phyloP scores from a whole-genome alignment of 176 grass and related monocot species.

The Ensete glaucum region DNA sequence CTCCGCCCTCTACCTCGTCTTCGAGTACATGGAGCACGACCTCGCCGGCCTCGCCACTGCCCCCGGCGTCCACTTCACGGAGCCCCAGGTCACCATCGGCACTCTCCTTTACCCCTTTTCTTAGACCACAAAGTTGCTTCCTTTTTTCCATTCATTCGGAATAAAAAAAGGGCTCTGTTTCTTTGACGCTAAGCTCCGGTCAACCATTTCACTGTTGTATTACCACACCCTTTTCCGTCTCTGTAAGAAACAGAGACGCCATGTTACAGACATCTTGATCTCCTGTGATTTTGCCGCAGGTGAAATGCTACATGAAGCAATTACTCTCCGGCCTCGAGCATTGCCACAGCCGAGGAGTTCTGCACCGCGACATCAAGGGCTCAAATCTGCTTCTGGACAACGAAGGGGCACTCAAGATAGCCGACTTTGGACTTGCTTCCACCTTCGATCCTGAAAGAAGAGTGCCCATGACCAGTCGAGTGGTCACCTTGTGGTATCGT shows the following conservation, averaged over 20 bases:
- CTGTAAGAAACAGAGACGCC: neutral
- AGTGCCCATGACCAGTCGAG: constrained; percentile 37
- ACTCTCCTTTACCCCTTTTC: neutral
- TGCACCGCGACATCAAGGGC: constrained; percentile 47
- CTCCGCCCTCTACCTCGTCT: constrained; percentile 59
- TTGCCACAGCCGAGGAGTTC: constrained; percentile 31
- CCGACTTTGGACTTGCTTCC: constrained; percentile 40
- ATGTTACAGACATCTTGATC: neutral
- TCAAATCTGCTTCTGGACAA: constrained; percentile 50
- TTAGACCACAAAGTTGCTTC: neutral
- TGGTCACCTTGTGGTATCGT: constrained; percentile 48
- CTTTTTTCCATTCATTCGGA: neutral
- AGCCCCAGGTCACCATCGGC: constrained; percentile 27
- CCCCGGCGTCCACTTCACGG: constrained; percentile 31
- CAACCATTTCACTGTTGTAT: neutral
- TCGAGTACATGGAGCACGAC: constrained; percentile 99
- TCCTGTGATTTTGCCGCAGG: constrained; percentile 19
- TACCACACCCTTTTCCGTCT: neutral
- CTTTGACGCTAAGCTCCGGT: neutral
- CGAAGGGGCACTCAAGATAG: constrained; percentile 41
- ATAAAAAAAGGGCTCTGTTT: neutral
- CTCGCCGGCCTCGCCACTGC: constrained; percentile 38
- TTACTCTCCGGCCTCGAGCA: constrained; percentile 38
- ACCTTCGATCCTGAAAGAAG: constrained; percentile 32
- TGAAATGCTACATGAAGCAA: constrained; percentile 59